phyloP scores from a whole-genome alignment of 345 rosid species.

The Erucastrum elatum region DNA sequence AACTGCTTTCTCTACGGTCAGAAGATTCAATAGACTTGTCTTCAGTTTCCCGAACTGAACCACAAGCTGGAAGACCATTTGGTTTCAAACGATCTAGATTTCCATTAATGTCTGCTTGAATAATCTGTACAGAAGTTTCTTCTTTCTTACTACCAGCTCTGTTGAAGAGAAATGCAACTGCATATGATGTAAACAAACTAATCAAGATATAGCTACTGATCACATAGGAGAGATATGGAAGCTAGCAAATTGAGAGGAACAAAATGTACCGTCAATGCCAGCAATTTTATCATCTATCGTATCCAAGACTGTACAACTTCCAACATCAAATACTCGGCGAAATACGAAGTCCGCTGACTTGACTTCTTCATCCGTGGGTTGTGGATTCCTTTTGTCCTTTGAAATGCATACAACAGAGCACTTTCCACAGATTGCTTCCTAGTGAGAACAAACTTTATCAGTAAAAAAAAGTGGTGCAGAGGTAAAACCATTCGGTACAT shows the following conservation, averaged over 20 bases:
- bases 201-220: conserved; percentile 8
- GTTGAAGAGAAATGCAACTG: conserved; percentile 70
- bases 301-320: conserved; percentile 38
- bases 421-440: conserved; percentile 91
- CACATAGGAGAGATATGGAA: conserved; percentile 16
- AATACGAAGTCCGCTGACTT: conserved; percentile 64
- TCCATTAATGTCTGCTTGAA: conserved; percentile 1
- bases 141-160: conserved; percentile 39
- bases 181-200: conserved; percentile 31
- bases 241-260: too few relatives aligned
- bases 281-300: conserved; percentile 64
- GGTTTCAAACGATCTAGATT: conserved; percentile 18
- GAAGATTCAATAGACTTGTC: conserved; percentile 4
- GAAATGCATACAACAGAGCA: conserved; percentile 82
- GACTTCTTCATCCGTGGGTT: conserved; percentile 56
- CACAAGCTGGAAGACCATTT: conserved; percentile 30
- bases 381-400: conserved; percentile 69
- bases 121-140: conserved; percentile 33
- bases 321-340: conserved; percentile 80
- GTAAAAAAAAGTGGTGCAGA: not conserved
- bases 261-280: conserved; percentile 61
- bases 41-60: conserved; percentile 23
- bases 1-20: conserved; percentile 22
- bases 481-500: not conserved
- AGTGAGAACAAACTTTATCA: conserved; percentile 26